A percentile compares a stretch with the other conserved stretches of the same genome.
Evolutionary conservation across 2,329 filamentous ascomycete genomes (phyloP).

Genomic region (Talaromyces pinophilus): DNA sequence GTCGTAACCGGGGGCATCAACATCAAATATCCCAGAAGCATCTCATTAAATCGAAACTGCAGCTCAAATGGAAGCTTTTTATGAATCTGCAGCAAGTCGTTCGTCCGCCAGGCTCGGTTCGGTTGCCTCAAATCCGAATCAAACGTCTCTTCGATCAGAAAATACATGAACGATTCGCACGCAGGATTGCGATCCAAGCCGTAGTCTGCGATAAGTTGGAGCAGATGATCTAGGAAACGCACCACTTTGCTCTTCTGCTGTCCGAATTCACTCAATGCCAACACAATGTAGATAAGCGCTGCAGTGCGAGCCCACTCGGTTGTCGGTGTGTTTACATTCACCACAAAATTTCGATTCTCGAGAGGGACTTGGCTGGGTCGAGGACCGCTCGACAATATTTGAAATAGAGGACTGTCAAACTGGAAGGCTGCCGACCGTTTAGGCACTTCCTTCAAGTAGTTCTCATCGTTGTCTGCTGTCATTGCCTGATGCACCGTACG

Average conservation of each 20-base stretch:
- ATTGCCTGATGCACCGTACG: constrained; percentile 39
- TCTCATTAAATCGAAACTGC: constrained; percentile 44
- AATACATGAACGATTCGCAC: constrained; percentile 44
- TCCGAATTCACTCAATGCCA: constrained; percentile 39
- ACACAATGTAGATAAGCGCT: constrained; percentile 43
- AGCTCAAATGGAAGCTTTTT: constrained; percentile 40
- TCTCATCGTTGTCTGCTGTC: constrained; percentile 31
- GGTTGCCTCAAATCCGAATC: constrained; percentile 40
- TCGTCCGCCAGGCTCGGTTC: constrained; percentile 41
- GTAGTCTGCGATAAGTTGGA: constrained; percentile 32
- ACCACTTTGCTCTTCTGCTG: constrained; percentile 34
- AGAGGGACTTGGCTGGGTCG: constrained; percentile 41
- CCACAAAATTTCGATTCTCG: constrained; percentile 40
- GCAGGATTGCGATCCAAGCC: constrained; percentile 38
- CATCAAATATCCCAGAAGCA: constrained; percentile 41
- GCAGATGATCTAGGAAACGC: constrained; percentile 37
- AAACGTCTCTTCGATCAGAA: constrained; percentile 41
- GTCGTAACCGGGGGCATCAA: constrained; percentile 36
- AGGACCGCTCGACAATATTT: constrained; percentile 45
- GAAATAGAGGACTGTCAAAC: constrained; percentile 42
- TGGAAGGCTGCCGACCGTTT: constrained; percentile 36
- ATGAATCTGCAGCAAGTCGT: constrained; percentile 39
- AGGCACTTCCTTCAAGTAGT: constrained; percentile 34
- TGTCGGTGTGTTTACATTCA: constrained; percentile 34
- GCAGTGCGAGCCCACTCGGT: constrained; percentile 41